These are phyloP conservation scores for Halteria grandinella DNA, from an alignment of 73 alveolate genomes.

Conservation along the genomic window DNA sequence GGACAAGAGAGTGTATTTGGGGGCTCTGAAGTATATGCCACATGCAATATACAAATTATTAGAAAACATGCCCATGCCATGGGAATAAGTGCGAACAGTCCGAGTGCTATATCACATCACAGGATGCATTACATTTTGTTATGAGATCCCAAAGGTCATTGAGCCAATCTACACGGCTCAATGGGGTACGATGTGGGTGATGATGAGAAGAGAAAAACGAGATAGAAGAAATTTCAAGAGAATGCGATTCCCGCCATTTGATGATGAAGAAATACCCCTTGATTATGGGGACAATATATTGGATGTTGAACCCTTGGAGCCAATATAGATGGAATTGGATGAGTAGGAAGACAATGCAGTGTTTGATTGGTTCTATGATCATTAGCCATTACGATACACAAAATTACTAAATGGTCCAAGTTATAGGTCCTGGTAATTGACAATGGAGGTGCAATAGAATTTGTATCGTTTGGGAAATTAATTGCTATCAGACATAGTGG, in stretches of 20 bases:
- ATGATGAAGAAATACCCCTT: constrained; percentile 99
- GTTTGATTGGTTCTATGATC: constrained; percentile 99
- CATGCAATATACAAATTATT: constrained; percentile 99
- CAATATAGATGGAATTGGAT: constrained; percentile 99
- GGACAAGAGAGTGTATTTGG: constrained; percentile 95
- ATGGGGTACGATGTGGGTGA: constrained; percentile 99
- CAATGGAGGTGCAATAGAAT: constrained; percentile 93
- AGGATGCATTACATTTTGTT: constrained; percentile 99
- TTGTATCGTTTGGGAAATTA: constrained; percentile 97
- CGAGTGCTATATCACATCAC: constrained; percentile 98
- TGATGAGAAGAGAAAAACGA: constrained; percentile 99
- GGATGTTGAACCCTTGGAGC: constrained; percentile 98
- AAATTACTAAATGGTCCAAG: constrained; percentile 98
- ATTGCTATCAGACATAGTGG: constrained; percentile 97
- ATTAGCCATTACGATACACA: constrained; percentile 87
- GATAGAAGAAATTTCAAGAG: constrained; percentile 99
- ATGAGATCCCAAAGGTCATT: constrained; percentile 99
- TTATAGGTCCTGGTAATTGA: constrained; percentile 94
- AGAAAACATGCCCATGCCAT: constrained; percentile 99
- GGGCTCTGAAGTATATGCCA: constrained; percentile 99
- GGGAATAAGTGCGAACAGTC: constrained; percentile 98
- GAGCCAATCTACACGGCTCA: constrained; percentile 99
- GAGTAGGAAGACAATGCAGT: constrained; percentile 99
- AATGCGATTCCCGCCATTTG: constrained; percentile 99
- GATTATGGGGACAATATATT: constrained; percentile 99